phyloP scores from a whole-genome alignment of 306 rosid species.

The Begonia masoniana region DNA sequence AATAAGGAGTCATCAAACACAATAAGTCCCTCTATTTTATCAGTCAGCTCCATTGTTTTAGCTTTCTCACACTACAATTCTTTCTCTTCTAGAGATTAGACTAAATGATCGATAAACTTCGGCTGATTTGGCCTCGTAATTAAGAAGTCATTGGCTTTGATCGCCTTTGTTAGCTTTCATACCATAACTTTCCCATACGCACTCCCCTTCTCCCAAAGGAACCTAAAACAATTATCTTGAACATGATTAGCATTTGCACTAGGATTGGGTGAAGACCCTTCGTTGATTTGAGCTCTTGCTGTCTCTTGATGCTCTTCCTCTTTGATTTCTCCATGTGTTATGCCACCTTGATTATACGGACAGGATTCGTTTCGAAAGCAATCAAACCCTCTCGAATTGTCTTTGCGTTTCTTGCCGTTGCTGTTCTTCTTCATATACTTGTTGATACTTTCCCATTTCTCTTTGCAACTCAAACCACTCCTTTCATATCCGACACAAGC shows the following conservation, averaged over 20 bases:
- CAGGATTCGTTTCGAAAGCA: too few species aligned
- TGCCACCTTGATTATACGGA: slow-evolving; percentile 23
- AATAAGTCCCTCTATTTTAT: too few species aligned
- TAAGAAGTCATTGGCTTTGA: too few species aligned
- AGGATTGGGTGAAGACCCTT: background rate
- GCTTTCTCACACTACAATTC: too few species aligned
- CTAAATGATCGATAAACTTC: too few species aligned
- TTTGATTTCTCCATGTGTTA: slow-evolving; percentile 30
- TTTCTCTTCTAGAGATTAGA: too few species aligned
- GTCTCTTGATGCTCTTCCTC: slow-evolving; percentile 13
- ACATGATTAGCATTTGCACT: slow-evolving; percentile 15
- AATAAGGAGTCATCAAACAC: too few species aligned
- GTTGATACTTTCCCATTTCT: slow-evolving; percentile 1
- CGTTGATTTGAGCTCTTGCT: background rate
- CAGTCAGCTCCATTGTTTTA: too few species aligned
- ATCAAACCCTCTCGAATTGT: slow-evolving; percentile 10
- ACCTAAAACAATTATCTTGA: slow-evolving; percentile 52
- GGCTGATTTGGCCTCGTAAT: too few species aligned
- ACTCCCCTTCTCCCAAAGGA: slow-evolving; percentile 53
- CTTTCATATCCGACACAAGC: background rate
- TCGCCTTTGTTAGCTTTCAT: slow-evolving; percentile 32
- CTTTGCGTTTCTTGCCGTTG: slow-evolving; percentile 55
- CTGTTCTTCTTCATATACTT: slow-evolving; percentile 16
- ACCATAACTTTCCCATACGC: slow-evolving; percentile 71
- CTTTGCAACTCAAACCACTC: background rate